A percentile compares a stretch with the other conserved stretches of the same genome.
These are phyloP conservation scores for Podaxis sp. DNA, from an alignment of 768 basidiomycete genomes.

Conservation along the genomic window DNA sequence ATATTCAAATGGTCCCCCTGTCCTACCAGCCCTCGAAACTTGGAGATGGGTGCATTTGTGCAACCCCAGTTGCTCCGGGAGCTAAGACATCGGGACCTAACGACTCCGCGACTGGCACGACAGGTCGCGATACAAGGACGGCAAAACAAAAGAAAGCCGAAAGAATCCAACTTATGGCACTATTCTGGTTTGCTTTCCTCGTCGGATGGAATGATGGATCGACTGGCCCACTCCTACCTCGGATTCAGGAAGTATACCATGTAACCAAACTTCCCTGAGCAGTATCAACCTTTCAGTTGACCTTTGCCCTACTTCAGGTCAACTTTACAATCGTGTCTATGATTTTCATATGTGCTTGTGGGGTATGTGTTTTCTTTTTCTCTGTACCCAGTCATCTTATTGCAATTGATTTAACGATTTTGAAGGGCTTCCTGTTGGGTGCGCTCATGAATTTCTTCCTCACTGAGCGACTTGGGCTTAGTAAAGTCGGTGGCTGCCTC, in stretches of 20 bases:
- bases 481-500: slow-evolving; percentile 31
- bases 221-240: slow-evolving; percentile 71
- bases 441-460: slow-evolving; percentile 38
- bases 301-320: slow-evolving; percentile 30
- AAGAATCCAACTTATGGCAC: slow-evolving; percentile 49
- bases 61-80: not conserved
- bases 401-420: too few species aligned
- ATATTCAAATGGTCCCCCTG: not conserved
- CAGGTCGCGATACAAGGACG: slow-evolving; percentile 11
- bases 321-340: slow-evolving; percentile 56
- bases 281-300: too few species aligned
- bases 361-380: slow-evolving; percentile 28
- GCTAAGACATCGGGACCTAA: not conserved
- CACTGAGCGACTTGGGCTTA: slow-evolving; percentile 39
- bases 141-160: slow-evolving; percentile 23
- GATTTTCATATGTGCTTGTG: slow-evolving; percentile 50
- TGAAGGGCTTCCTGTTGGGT: slow-evolving; percentile 40
- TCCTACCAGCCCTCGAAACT: too few species aligned
- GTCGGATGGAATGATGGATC: slow-evolving; percentile 80
- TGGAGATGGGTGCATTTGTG: too few species aligned
- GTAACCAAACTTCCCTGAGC: slow-evolving; percentile 27
- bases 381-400: not conserved
- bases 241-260: slow-evolving; percentile 58
- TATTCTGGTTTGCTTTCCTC: slow-evolving; percentile 58
- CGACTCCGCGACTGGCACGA: not conserved